Conservation (phyloP, 306 rosid genomes). For the Cucurbita moschata region DNA sequence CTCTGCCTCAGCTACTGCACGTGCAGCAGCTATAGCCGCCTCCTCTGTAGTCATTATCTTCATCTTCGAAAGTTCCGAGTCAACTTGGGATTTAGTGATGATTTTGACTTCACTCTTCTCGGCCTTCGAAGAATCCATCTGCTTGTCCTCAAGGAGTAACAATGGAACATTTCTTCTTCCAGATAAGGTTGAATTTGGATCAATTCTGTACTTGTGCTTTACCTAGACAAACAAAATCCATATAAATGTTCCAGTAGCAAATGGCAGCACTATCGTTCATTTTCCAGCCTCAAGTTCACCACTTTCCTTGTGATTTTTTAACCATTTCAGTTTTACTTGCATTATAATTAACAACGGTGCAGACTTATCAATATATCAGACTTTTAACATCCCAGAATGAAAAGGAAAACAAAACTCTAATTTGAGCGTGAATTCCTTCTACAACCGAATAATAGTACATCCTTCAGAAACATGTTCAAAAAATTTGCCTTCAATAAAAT, state of each 20-base stretch:
- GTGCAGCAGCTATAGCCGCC: conserved; percentile 79
- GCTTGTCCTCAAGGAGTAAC: conserved; percentile 35
- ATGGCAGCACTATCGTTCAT: neutral
- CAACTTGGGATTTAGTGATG: conserved; percentile 55
- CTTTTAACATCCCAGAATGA: neutral
- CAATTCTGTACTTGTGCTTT: conserved; percentile 62
- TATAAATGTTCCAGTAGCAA: conserved; percentile 5
- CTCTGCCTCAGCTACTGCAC: conserved; percentile 92
- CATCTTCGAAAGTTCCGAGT: conserved; percentile 58
- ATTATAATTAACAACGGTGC: neutral
- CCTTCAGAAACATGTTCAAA: neutral
- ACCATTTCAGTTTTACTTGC: neutral
- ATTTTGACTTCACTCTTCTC: conserved; percentile 36
- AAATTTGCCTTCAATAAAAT: neutral
- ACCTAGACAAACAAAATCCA: conserved; percentile 32
- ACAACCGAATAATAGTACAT: neutral
- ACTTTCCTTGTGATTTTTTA: neutral
- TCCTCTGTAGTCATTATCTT: conserved; percentile 74
- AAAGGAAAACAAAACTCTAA: neutral
- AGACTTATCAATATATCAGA: neutral
- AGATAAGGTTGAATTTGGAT: conserved; percentile 29
- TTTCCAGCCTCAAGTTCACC: neutral
- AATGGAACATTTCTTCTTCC: conserved; percentile 55
- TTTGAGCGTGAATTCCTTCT: neutral
- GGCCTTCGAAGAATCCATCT: conserved; percentile 35